Base-by-base conservation (phyloP, 805 yeast species). In the Teunomyces barrocoloradensis region DNA sequence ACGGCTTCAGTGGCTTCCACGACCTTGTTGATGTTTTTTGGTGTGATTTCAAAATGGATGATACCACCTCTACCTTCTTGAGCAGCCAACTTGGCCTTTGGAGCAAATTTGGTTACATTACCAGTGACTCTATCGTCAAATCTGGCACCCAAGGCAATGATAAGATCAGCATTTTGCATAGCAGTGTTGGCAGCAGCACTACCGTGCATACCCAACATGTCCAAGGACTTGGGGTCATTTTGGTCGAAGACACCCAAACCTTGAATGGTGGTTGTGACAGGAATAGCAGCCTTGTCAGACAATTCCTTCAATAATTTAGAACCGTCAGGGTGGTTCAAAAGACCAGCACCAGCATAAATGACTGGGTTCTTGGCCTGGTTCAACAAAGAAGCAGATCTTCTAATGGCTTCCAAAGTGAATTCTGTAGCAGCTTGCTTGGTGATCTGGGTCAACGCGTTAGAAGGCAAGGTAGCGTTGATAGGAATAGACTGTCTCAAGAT, bases 161-260 rank as follows among this genome's bases (percentile, higher is more conserved):
- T 89, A 59, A 91, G 74, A 70, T 94, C 99, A 35, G 98, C 96
- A 50, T 82, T 77, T 75, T 94, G 99, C 57, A 94, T 85, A 45
- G 98, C 95, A 61, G 87, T 66, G 77, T 94, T 94, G 57, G 99
- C 99, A 59, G 90, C 89, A 43, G 90, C 97, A 51, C 84, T 79
- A 55, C 99, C 99, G 71, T 94, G 99, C 99, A 94, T 94, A 60
- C 99, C 99, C 56, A 94, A 80, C 95, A 94, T 89, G 69, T 92
- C 97, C 56, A 94, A 72, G 21, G 97, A 85, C 69, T 90, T 89
- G 54, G 84, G 84, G 70, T 91, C 96, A 53, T 77, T 80, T 74
- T 94, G 98, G 71, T 94, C 97, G 61, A 85, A 94, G 6, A 95
- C 87, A 58, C 99, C 99, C 54, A 94, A 78, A 48, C 87, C 97